Conservation (phyloP, 2,329 filamentous ascomycete genomes). For the Aspergillus hortae region DNA sequence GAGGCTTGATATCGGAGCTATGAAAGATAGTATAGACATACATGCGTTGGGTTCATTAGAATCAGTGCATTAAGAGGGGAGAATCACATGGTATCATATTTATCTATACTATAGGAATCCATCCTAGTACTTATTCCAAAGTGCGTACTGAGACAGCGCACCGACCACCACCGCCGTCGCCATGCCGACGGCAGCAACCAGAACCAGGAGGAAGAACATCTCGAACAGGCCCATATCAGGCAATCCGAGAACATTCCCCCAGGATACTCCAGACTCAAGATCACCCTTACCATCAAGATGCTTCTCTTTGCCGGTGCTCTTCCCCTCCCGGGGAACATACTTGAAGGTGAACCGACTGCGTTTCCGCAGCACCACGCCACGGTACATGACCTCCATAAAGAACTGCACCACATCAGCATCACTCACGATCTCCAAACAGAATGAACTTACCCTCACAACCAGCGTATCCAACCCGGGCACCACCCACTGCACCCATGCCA, state of each 20-base stretch:
- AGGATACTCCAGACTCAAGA: not conserved
- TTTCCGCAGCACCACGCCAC: constrained; percentile 27
- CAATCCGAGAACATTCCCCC: not conserved
- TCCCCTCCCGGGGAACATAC: constrained; percentile 22
- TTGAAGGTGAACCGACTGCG: constrained; percentile 33
- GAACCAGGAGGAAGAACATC: not conserved
- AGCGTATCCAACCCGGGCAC: constrained; percentile 23
- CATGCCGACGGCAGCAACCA: not conserved
- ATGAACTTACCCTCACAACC: constrained; percentile 19
- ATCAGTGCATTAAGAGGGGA: too few relatives aligned
- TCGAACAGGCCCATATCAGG: not conserved
- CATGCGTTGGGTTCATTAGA: too few relatives aligned
- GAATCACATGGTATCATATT: not conserved
- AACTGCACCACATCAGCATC: constrained; percentile 1
- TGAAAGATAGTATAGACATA: not conserved
- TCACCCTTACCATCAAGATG: not conserved
- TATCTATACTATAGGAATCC: too few relatives aligned
- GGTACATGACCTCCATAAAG: constrained; percentile 21
- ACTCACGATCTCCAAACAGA: not conserved
- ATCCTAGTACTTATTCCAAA: not conserved
- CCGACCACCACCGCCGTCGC: not conserved
- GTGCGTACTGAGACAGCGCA: not conserved
- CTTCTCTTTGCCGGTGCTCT: constrained; percentile 7
- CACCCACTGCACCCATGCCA: constrained; percentile 25
- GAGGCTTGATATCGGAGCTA: not conserved